phyloP scores from a whole-genome alignment of 345 rosid genomes.

The Brassica incana region DNA sequence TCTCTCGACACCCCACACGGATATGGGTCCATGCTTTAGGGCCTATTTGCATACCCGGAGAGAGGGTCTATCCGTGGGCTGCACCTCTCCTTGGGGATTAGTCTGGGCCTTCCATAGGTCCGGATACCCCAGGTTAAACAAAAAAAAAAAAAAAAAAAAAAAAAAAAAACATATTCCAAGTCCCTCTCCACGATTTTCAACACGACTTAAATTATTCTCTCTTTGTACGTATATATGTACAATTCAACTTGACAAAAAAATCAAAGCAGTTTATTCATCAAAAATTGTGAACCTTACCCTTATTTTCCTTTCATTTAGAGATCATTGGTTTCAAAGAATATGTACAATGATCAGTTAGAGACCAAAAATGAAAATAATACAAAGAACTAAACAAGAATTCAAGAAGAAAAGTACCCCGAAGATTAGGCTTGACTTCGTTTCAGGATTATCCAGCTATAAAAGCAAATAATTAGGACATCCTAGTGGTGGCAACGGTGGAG shows the following conservation, averaged over 20 bases:
- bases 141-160: no score
- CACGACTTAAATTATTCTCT: not conserved
- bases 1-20: no score
- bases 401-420: not conserved
- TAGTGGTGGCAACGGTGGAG: slow-evolving; percentile 35
- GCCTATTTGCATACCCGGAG: no score
- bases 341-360: slow-evolving; percentile 16
- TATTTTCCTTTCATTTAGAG: not conserved
- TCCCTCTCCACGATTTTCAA: slow-evolving; percentile 17
- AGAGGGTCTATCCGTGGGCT: no score
- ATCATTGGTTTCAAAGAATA: slow-evolving; percentile 7
- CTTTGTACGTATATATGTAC: not conserved
- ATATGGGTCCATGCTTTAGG: no score
- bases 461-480: slow-evolving; percentile 42
- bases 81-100: no score
- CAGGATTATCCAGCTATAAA: not conserved
- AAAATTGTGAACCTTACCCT: slow-evolving; percentile 12
- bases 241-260: not conserved
- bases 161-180: slow-evolving; percentile 13
- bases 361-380: not conserved
- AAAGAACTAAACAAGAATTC: not conserved
- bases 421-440: not conserved
- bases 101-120: no score
- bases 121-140: no score
- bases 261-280: slow-evolving; percentile 8